phyloP scores from a whole-genome alignment of 139 green algal species.

The Volvox africanus region DNA sequence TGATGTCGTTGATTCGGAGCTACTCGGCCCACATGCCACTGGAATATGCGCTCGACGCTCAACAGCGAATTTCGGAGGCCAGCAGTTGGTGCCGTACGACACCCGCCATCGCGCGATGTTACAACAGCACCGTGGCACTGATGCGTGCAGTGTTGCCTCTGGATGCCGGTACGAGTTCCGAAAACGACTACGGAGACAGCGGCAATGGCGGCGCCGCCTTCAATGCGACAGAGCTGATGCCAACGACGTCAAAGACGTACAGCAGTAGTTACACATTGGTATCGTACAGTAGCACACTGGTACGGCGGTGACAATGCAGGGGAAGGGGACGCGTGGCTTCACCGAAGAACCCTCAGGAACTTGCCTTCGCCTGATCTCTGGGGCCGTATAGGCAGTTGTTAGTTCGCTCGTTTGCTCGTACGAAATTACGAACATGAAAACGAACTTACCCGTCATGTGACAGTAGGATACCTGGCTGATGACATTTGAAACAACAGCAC shows the following conservation, averaged over 20 bases:
- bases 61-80: not conserved
- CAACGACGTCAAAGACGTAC: not conserved
- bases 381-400: too few species aligned
- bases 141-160: not conserved
- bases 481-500: too few species aligned
- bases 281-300: not conserved
- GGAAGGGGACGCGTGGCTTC: not conserved
- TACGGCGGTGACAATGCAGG: not conserved
- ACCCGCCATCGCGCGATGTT: not conserved
- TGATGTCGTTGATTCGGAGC: not conserved
- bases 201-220: not conserved
- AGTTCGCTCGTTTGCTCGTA: too few species aligned
- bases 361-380: too few species aligned
- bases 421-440: too few species aligned
- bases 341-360: not conserved
- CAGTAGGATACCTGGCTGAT: not conserved
- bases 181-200: not conserved
- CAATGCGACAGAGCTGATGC: too few species aligned
- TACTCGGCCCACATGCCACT: not conserved
- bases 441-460: too few species aligned
- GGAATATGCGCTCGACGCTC: not conserved
- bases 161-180: not conserved
- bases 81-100: not conserved
- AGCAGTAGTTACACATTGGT: not conserved
- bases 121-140: not conserved